Conservation (phyloP, 257 asterid species). For the Solanum bulbocastanum region DNA sequence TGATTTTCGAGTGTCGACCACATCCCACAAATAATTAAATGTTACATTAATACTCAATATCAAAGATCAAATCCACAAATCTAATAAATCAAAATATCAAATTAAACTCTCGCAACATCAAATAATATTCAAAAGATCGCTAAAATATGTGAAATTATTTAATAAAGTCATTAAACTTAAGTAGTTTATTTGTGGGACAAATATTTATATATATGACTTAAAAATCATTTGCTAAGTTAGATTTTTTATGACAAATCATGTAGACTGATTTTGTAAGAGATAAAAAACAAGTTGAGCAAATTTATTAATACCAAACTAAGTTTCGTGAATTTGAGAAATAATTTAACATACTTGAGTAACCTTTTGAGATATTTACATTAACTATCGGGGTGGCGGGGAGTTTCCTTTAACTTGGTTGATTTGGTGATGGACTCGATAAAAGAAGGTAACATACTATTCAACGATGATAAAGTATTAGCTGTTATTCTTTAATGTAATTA, state of each 20-base stretch:
- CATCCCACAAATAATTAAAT: not conserved
- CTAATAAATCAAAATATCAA: not conserved
- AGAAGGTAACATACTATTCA: not conserved
- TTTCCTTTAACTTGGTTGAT: not conserved
- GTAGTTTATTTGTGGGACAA: not conserved
- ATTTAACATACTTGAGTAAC: not conserved
- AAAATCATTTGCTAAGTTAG: not conserved
- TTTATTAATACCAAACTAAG: not conserved
- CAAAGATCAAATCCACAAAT: not conserved
- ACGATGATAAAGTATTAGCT: not conserved
- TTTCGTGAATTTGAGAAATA: not conserved
- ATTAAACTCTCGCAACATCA: not conserved
- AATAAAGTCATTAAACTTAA: not conserved
- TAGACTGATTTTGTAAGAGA: not conserved
- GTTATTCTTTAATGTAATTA: not conserved
- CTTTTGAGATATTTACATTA: not conserved
- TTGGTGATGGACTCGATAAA: not conserved
- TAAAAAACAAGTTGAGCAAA: not conserved
- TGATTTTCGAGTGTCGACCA: no score
- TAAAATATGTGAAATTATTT: not conserved
- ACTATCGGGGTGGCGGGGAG: not conserved
- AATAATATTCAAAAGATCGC: not conserved
- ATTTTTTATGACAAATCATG: not conserved
- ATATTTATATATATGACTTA: not conserved
- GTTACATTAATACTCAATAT: not conserved